Evolutionary conservation across 345 rosid genomes (phyloP), one percentile per base, ranked within the genome.

Genomic region (Citrus medica): DNA sequence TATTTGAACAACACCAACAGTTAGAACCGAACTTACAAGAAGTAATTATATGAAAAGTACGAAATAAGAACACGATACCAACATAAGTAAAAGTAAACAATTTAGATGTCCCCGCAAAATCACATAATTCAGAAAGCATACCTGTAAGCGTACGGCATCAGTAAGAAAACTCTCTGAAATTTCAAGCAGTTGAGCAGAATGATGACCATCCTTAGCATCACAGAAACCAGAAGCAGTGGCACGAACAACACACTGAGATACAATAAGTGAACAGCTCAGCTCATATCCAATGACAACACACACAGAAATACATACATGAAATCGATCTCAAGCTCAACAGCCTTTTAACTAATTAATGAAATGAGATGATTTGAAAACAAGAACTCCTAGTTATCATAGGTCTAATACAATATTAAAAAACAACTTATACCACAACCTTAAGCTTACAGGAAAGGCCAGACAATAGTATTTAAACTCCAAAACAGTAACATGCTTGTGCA

Each of bases 81-180:
- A 42, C 4, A 30, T 4, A 69, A 14, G 33, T 46, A 48, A 27
- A 35, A 24, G 46, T 14, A 69, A 62, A 63, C 28, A 16, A 21
- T 30, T 74, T 32, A 60, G 67, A 9, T 24, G 16, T 40, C 27
- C 69, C 14, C 33, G 55, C 12, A 67, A 67, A 53, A 78, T 19
- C 63, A 59, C 38, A 71, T 66, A 38, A 71, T 76, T 27, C 53
- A 79, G 32, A 78, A 80, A 76, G 78, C 79, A 82, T 82, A 95
- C 99, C 94, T 91, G 94, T 84, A 95, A 85, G 74, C 84, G 82
- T 73, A 89, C 80, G 83, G 97, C 94, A 87, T 92, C 96, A 9
- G 97, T 88, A 61, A 93, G 91, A 84, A 80, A 78, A 53, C 76
- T 80, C 37, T 73, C 83, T 61, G 83, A 84, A 82, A 82, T 82